Evolutionary conservation across 306 rosid genomes (phyloP), one percentile per base, ranked within the genome.

Genomic region (Luffa aegyptiaca): DNA sequence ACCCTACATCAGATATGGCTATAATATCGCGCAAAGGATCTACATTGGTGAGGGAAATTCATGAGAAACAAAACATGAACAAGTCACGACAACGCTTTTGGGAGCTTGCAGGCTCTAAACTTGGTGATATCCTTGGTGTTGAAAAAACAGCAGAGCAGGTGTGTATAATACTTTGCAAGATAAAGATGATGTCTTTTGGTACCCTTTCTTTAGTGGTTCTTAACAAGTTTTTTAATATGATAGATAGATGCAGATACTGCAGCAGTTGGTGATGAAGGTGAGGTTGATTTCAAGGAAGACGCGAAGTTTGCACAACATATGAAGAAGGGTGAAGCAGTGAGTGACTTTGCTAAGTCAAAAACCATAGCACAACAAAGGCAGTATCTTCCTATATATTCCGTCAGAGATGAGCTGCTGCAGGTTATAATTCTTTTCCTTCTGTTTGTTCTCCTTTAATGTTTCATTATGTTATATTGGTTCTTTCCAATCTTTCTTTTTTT

Each of bases 51-150:
- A 91, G 93, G 82, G 98, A 95, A 86, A 89, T 89, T 73, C 97
- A 90, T 57, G 98, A 95, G 85, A 95, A 95, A 74, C 97, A 95
- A 88, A 95, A 97, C 83, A 42, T 16, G 81, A 92, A 91, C 80
- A 95, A 95, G 74, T 95, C 98, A 82, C 98, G 97, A 58, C 98
- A 95, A 82, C 97, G 97, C 63, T 95, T 95, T 86, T 95, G 98
- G 98, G 98, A 95, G 90, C 97, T 95, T 79, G 98, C 98, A 36
- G 98, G 98, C 82, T 95, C 98, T 62, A 95, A 90, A 86, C 97
- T 95, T 81, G 98, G 98, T 79, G 92, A 95, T 82, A 95, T 95
- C 51, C 95, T 95, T 26, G 97, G 97, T 53, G 97, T 95, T 81
- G 97, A 92, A 74, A 95, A 95, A 85, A 81, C 97, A 7, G 98